Conservation (phyloP, 352 stramenopile genomes). For the Phytophthora tentaculata region DNA sequence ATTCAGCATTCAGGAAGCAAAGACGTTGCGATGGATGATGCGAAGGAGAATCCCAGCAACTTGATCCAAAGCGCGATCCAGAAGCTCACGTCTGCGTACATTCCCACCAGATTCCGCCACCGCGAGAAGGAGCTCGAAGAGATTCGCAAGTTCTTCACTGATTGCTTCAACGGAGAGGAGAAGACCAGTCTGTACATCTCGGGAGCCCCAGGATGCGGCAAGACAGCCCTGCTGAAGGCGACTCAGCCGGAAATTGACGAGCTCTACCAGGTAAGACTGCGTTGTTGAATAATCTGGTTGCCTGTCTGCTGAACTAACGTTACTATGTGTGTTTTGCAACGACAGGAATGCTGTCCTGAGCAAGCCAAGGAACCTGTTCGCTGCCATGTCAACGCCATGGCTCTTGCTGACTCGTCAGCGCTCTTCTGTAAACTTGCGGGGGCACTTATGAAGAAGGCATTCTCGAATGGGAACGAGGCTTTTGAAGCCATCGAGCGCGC, state of each 20-base stretch:
- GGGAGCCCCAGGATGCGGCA: slow-evolving; percentile 77
- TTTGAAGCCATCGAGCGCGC: slow-evolving; percentile 72
- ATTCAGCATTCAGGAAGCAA: slow-evolving; percentile 7
- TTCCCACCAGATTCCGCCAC: slow-evolving; percentile 52
- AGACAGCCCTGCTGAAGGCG: slow-evolving; percentile 73
- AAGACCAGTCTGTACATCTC: slow-evolving; percentile 83
- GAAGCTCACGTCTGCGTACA: slow-evolving; percentile 58
- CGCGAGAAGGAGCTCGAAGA: slow-evolving; percentile 63
- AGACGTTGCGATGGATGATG: slow-evolving; percentile 11
- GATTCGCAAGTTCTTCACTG: slow-evolving; percentile 64
- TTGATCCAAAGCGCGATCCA: slow-evolving; percentile 49
- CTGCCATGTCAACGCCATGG: slow-evolving; percentile 80
- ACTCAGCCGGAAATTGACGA: slow-evolving; percentile 56
- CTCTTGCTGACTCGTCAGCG: slow-evolving; percentile 49
- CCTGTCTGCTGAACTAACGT: slow-evolving; percentile 7
- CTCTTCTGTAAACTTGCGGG: slow-evolving; percentile 70
- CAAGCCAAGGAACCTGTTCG: slow-evolving; percentile 50
- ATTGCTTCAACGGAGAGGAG: slow-evolving; percentile 55
- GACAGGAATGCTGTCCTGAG: slow-evolving; percentile 40
- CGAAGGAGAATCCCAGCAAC: slow-evolving; percentile 19
- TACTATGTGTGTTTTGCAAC: slow-evolving; percentile 9
- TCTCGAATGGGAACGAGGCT: slow-evolving; percentile 49
- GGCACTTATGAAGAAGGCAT: slow-evolving; percentile 54
- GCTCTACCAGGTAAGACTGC: slow-evolving; percentile 52
- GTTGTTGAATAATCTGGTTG: background rate